Percentiles rank a stretch among this genome's conserved stretches.
Evolutionary conservation across 768 basidiomycete genomes (phyloP).

Genomic region (Cystofilobasidium capitatum): DNA sequence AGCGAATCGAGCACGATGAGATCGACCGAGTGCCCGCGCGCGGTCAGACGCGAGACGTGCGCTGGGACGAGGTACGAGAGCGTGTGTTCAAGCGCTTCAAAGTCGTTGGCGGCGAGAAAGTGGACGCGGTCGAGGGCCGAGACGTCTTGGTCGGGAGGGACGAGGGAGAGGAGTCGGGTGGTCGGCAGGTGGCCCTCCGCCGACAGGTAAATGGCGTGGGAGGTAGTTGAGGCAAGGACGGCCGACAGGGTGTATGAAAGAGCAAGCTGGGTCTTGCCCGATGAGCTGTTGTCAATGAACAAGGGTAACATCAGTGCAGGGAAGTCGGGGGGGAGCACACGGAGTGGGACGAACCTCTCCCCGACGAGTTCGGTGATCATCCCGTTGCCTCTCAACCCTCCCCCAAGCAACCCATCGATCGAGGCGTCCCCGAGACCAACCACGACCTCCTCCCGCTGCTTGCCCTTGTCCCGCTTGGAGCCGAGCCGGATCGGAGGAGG

Average conservation of each 20-base stretch:
- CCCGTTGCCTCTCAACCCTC: constrained; percentile 60
- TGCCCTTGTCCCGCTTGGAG: background rate
- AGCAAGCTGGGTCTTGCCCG: constrained; percentile 93
- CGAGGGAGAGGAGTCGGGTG: constrained; percentile 45
- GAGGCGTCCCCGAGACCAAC: constrained; percentile 65
- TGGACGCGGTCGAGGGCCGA: constrained; percentile 11
- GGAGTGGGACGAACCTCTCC: constrained; percentile 55
- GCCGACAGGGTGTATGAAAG: constrained; percentile 66
- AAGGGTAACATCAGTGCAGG: background rate
- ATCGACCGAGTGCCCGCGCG: constrained; percentile 51
- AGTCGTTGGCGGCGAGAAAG: constrained; percentile 35
- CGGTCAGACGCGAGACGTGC: constrained; percentile 32
- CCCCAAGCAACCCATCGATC: constrained; percentile 63
- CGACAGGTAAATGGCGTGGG: constrained; percentile 56
- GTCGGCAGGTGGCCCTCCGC: constrained; percentile 63
- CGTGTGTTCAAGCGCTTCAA: constrained; percentile 40
- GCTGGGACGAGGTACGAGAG: constrained; percentile 40
- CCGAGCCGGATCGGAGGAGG: background rate
- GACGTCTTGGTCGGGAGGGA: constrained; percentile 11
- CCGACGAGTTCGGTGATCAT: constrained; percentile 82
- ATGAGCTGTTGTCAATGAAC: constrained; percentile 50
- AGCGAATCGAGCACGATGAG: constrained; percentile 81
- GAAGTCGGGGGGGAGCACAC: background rate
- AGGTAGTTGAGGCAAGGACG: constrained; percentile 33
- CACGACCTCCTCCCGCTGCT: constrained; percentile 27